Evolutionary conservation across 2,329 filamentous ascomycete species (phyloP).

Genomic region (Ambrosiella cleistominuta): DNA sequence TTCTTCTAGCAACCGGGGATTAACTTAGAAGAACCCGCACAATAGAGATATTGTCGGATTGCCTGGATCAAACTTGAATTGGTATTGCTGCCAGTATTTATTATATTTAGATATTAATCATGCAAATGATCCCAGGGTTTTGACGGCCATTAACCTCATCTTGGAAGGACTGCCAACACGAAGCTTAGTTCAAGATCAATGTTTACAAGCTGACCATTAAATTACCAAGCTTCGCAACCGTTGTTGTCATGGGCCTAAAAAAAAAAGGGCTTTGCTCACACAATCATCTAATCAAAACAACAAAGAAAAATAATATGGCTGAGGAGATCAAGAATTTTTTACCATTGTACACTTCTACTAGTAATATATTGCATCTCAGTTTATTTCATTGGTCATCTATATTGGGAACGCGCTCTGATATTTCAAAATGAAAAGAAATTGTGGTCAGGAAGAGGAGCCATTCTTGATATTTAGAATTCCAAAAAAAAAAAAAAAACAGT

Average conservation of each 20-base stretch:
- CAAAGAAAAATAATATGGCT: neutral
- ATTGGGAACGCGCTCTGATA: neutral
- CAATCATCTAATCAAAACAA: neutral
- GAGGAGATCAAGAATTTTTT: neutral
- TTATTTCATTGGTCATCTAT: neutral
- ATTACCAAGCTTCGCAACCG: too few relatives aligned
- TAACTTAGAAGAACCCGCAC: neutral
- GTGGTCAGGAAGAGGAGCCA: too few relatives aligned
- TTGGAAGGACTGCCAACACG: neutral
- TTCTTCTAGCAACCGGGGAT: neutral
- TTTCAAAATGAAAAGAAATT: neutral
- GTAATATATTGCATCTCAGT: neutral
- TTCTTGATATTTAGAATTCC: neutral
- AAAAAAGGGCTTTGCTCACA: neutral
- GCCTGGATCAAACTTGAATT: too few relatives aligned
- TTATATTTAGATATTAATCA: too few relatives aligned
- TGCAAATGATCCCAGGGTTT: too few relatives aligned
- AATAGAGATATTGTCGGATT: neutral
- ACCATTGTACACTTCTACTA: neutral
- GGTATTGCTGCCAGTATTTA: too few relatives aligned
- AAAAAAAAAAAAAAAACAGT: neutral
- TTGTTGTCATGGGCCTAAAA: neutral
- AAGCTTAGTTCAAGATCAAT: too few relatives aligned
- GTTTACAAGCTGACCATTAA: too few relatives aligned
- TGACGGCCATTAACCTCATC: too few relatives aligned